These are phyloP conservation scores for Glaciozyma antarctica DNA, from an alignment of 768 basidiomycete species.

Conservation along the genomic window DNA sequence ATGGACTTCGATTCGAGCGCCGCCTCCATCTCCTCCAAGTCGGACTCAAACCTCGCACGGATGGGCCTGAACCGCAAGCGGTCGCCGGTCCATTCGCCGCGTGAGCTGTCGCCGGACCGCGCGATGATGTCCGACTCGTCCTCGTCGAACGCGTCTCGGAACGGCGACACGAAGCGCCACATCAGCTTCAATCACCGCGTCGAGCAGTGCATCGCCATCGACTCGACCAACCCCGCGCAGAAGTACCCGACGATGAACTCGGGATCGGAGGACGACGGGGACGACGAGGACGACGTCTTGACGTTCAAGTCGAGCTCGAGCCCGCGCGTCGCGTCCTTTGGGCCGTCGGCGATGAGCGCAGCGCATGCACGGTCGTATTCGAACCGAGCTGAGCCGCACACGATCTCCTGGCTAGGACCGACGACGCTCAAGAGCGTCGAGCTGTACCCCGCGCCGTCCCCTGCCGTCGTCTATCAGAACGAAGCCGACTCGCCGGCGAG, in stretches of 20 bases:
- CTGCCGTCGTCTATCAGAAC: constrained; percentile 39
- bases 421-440: constrained; percentile 72
- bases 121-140: constrained; percentile 24
- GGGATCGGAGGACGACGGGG: constrained; percentile 28
- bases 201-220: constrained; percentile 70
- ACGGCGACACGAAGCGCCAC: constrained; percentile 48
- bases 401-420: constrained; percentile 64
- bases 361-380: constrained; percentile 3
- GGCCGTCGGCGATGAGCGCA: background rate
- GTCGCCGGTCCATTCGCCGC: constrained; percentile 19
- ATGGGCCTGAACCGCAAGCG: constrained; percentile 23
- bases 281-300: constrained; percentile 37
- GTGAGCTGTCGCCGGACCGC: constrained; percentile 24
- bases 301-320: constrained; percentile 33
- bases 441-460: constrained; percentile 38
- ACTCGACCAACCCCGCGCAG: constrained; percentile 38
- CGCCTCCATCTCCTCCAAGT: constrained; percentile 18
- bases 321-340: constrained; percentile 28
- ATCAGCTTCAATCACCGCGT: constrained; percentile 98
- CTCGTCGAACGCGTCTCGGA: constrained; percentile 2
- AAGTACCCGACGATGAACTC: constrained; percentile 8
- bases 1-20: constrained; percentile 21
- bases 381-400: constrained; percentile 48
- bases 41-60: constrained; percentile 29
- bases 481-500: constrained; percentile 27